Base-by-base conservation (phyloP, 306 rosid genomes). In the Prunus campanulata region DNA sequence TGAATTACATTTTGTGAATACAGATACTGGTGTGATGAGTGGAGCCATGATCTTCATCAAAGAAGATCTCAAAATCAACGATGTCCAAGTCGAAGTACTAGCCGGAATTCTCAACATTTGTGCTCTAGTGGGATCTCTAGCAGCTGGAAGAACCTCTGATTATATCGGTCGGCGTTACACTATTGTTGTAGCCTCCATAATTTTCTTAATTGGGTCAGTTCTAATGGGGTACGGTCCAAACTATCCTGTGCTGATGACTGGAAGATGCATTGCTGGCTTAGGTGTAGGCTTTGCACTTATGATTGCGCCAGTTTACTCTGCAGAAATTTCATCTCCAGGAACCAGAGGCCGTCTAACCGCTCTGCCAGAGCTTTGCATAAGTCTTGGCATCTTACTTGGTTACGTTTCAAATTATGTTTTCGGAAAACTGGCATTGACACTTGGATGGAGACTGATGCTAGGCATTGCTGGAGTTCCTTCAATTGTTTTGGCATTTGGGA, bases 21-120 rank as follows among this genome's bases (percentile, higher is more conserved):
- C 81, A 92, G 97, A 92, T 52, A 90, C 96, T 0, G 98, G 97
- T 24, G 98, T 95, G 3, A 95, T 95, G 98, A 90, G 97, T 80
- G 98, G 97, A 59, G 98, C 98, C 10, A 77, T 90, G 90, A 47
- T 92, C 68, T 95, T 90, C 85, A 95, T 95, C 44, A 79, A 95
- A 73, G 98, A 95, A 1, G 98, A 92, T 14, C 65, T 95, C 4
- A 79, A 84, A 63, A 95, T 92, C 80, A 85, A 35, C 10, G 98
- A 95, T 15, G 70, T 78, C 7, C 88, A 90, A 77, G 90, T 90
- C n/a, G 90, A 83, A 74, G 78, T 92, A 22, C 87, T 95, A 0
- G 97, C 93, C 11, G 98, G 92, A 30, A 95, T 95, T 27, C 72
- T 92, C 14, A 95, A 92, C 73, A 16, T 92, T 1, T 95, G 93